Evolutionary conservation across 768 basidiomycete species (phyloP), one percentile per base, ranked within the genome.

Genomic region (Kondoa subrosea): DNA sequence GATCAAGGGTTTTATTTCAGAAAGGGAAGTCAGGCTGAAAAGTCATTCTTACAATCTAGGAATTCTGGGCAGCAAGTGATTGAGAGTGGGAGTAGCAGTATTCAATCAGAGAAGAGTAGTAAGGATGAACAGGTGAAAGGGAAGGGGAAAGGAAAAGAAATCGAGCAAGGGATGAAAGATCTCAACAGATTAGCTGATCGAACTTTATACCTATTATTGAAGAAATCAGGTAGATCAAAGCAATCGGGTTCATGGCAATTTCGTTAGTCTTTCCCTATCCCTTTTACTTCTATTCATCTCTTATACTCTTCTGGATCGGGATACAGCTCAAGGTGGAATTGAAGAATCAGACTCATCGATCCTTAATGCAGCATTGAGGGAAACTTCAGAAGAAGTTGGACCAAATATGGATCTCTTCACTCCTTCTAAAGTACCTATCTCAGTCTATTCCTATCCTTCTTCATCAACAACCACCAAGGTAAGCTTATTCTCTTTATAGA

Each of bases 331-430:
- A 73, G 71, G 72, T 27, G 70, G 66, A 8, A 70, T 72, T 29
- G 64, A 70, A 26, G 65, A 26, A 17, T 26, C 33, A 29, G 71
- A 61, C 67, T 69, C 70, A 67, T 68, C 31, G n/a, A 67, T 73
- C 27, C 56, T 72, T 0, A 68, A 91, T 87, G 85, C 89, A 50
- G 89, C 90, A 2, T 81, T 84, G 65, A 81, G 85, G 62, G 83
- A 86, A 69, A 80, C 96, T 26, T 78, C 79, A 61, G 81, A 83
- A 1, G 83, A 87, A 74, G 88, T 87, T 70, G 91, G 91, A 12
- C 79, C 81, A 57, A 79, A 84, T 64, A 89, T 97, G 87, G 91
- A 97, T 74, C 85, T 85, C 15, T 97, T 93, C 92, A 80, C 92
- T 70, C 89, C 93, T n/a, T 84, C 89, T 64, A 83, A 86, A 65